Percentiles rank a stretch among this genome's conserved stretches.
Evolutionary conservation across 768 basidiomycete species (phyloP).

Genomic region (Sistotremastrum niveocremeum): DNA sequence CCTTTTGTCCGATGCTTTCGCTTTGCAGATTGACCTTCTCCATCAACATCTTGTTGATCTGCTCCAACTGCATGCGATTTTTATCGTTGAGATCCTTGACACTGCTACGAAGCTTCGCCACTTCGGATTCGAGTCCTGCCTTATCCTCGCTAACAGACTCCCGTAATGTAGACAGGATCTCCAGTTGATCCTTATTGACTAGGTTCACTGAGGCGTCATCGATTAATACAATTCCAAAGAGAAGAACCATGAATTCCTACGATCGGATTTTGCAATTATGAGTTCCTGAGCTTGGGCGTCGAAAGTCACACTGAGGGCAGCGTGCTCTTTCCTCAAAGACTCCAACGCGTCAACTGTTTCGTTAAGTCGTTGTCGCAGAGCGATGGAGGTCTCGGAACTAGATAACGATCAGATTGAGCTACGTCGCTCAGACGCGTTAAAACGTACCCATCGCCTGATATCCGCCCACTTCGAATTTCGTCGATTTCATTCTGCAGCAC

Average conservation of each 20-base stretch:
- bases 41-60: slow-evolving; percentile 68
- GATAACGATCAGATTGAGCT: slow-evolving; percentile 1
- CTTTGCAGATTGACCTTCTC: slow-evolving; percentile 88
- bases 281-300: slow-evolving; percentile 54
- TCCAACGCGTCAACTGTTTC: slow-evolving; percentile 81
- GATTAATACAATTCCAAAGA: background rate
- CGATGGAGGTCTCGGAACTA: slow-evolving; percentile 79
- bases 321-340: slow-evolving; percentile 46
- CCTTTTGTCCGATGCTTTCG: slow-evolving; percentile 82
- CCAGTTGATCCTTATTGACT: slow-evolving; percentile 87
- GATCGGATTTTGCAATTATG: slow-evolving; percentile 72
- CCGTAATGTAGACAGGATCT: slow-evolving; percentile 73
- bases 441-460: slow-evolving; percentile 65
- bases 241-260: slow-evolving; percentile 32
- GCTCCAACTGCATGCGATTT: slow-evolving; percentile 83
- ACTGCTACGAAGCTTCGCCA: slow-evolving; percentile 47
- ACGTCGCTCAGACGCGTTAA: background rate
- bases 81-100: slow-evolving; percentile 67
- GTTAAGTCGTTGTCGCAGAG: slow-evolving; percentile 74
- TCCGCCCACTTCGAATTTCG: slow-evolving; percentile 80
- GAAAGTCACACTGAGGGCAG: slow-evolving; percentile 58
- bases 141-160: slow-evolving; percentile 88
- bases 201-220: slow-evolving; percentile 51
- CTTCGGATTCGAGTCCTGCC: slow-evolving; percentile 52
- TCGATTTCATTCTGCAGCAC: slow-evolving; percentile 72